Base-by-base conservation (phyloP, 2,329 filamentous ascomycete genomes). In the Byssochlamys sp. region DNA sequence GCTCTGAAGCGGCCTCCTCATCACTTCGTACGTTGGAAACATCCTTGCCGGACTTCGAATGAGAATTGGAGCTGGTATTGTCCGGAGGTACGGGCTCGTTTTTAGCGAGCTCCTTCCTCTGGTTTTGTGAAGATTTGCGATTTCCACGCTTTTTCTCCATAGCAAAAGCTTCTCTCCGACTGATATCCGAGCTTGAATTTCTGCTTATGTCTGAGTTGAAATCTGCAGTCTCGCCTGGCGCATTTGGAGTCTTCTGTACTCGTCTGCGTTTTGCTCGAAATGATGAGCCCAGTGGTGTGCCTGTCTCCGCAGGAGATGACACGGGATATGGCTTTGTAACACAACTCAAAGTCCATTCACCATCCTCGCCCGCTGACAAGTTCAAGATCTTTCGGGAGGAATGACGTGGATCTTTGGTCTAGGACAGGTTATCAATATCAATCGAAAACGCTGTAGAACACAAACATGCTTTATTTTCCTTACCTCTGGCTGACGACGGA, bases 311-410 rank as follows among this genome's bases (percentile, higher is more conserved):
- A 24, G 39, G 3, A 45, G 39, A 45, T 45, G 39, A 14, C 39
- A 19, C 2, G 39, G n/a, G n/a, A 45, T 45, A 45, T 19, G 39
- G 39, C n/a, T 45, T 45, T 6, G 39, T 45, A 45, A 45, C 39
- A 45, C 39, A 45, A 24, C 39, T 45, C n/a, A 45, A 33, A n/a
- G 9, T 33, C 33, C 19, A 33, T 26, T 33, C 55, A 27, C 45
- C 39, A 25, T 59, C 59, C 24, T 57, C 54, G 24, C 55, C 53
- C 10, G 57, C 51, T 26, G 59, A 56, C 57, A 61, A 59, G 27
- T 50, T 53, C 33, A 33, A 27, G 24, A 33, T 14, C 31, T 11
- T 48, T 49, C 14, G 49, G 31, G 39, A 45, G 39, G 39, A 45
- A 9, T 45, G 39, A 7, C 39, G 39, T 3, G 14, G 39, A 14